A percentile compares a stretch with the other conserved stretches of the same genome.
phyloP scores from a whole-genome alignment of 2,329 filamentous ascomycete genomes.

The Anisogramma anomala region DNA sequence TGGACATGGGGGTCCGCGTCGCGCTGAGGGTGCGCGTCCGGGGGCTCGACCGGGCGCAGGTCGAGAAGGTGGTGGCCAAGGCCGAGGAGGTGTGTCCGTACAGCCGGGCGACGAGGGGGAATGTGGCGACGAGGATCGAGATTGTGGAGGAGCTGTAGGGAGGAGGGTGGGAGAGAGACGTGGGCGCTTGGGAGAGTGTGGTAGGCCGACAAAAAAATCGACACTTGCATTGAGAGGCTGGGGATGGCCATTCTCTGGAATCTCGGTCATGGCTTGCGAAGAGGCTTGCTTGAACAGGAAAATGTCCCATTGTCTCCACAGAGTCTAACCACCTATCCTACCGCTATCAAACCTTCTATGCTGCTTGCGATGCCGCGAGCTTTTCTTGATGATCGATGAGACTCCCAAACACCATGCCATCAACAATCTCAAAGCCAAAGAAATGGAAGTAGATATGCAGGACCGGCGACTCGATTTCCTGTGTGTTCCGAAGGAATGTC shows the following conservation, averaged over 20 bases:
- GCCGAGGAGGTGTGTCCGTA: conserved; percentile 22
- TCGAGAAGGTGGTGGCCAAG: conserved; percentile 20
- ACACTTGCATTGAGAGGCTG: too few species aligned
- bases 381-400: too few species aligned
- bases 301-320: too few species aligned
- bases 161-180: neutral
- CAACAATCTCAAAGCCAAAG: neutral
- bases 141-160: conserved; percentile 10
- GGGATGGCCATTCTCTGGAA: too few species aligned
- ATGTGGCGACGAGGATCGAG: conserved; percentile 20
- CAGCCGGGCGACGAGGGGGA: conserved; percentile 20
- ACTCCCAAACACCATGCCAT: neutral
- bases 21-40: conserved; percentile 30
- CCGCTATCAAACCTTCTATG: too few species aligned
- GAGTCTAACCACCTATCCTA: too few species aligned
- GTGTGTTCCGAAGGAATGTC: too few species aligned
- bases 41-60: conserved; percentile 17
- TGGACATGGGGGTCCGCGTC: conserved; percentile 33
- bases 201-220: neutral
- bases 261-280: too few species aligned
- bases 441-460: too few species aligned
- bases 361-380: too few species aligned
- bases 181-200: neutral
- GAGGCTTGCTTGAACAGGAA: too few species aligned
- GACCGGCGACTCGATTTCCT: too few species aligned